Evolutionary conservation across 164 flowering plant species (phyloP).

Genomic region (Tetracentron sinense): DNA sequence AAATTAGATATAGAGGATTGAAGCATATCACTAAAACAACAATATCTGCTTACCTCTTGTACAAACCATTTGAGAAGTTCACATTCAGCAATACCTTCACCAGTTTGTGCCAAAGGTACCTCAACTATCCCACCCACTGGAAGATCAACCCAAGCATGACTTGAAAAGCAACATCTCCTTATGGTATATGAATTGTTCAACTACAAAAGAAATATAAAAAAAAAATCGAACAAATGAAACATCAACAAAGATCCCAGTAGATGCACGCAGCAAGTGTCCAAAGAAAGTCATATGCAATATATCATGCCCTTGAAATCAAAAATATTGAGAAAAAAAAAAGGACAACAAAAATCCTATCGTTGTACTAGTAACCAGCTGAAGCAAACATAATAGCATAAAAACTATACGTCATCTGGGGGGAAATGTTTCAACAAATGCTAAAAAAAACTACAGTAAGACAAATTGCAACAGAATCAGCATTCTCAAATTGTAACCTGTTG

Average conservation of each 20-base stretch:
- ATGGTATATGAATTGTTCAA: constrained; percentile 17
- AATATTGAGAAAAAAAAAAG: not conserved
- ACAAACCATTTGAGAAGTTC: constrained; percentile 97
- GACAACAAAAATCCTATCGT: too few species aligned
- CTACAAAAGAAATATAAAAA: constrained; percentile 32
- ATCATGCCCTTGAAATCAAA: not conserved
- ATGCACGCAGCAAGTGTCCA: too few species aligned
- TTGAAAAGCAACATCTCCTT: constrained; percentile 44
- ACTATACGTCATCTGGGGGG: too few species aligned
- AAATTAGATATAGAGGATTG: not conserved
- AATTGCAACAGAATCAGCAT: not conserved
- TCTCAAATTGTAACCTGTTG: not conserved
- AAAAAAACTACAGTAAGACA: not conserved
- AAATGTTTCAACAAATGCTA: too few species aligned
- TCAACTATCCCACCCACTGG: constrained; percentile 48
- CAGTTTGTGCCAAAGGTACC: constrained; percentile 93
- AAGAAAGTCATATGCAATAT: not conserved
- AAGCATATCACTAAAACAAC: not conserved
- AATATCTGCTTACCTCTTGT: constrained; percentile 52
- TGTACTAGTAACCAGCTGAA: too few species aligned
- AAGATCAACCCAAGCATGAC: constrained; percentile 38
- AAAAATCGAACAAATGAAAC: not conserved
- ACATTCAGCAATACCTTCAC: constrained; percentile 99
- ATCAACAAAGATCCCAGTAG: not conserved
- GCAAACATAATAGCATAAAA: too few species aligned